These are phyloP conservation scores for Salix purpurea DNA, from an alignment of 345 rosid species.

Conservation along the genomic window DNA sequence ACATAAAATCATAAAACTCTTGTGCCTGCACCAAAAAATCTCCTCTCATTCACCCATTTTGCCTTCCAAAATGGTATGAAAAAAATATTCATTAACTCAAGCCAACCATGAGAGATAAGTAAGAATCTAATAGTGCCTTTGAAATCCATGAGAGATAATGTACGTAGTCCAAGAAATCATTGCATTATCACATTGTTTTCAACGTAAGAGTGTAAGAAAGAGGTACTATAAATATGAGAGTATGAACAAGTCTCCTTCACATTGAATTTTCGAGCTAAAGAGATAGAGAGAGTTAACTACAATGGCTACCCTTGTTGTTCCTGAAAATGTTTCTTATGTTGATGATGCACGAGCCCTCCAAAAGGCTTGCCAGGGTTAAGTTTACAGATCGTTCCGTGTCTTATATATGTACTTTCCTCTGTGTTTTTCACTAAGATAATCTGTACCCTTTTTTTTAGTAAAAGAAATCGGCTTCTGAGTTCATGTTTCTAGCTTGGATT, in stretches of 20 bases:
- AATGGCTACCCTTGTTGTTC: conserved; percentile 41
- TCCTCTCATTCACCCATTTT: no score
- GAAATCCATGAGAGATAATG: no score
- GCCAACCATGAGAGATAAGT: no score
- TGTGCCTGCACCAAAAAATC: no score
- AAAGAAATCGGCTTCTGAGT: no score
- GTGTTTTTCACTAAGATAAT: background rate
- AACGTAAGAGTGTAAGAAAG: background rate
- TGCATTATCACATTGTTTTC: background rate
- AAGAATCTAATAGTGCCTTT: no score
- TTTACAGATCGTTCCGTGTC: background rate
- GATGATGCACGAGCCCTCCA: conserved; percentile 44
- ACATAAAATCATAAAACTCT: no score
- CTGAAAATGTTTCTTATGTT: conserved; percentile 25
- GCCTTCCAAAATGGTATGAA: no score
- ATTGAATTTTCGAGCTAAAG: background rate
- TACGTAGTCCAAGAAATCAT: no score
- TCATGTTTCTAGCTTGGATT: no score
- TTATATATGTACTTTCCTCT: background rate
- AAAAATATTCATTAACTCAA: no score
- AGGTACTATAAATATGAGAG: background rate
- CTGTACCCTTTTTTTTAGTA: no score
- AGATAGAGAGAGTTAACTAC: background rate
- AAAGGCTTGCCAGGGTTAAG: conserved; percentile 39
- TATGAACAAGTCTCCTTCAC: background rate